Evolutionary conservation across 345 rosid species (phyloP), one percentile per base, ranked within the genome.

Genomic region (Eucalyptus albens): DNA sequence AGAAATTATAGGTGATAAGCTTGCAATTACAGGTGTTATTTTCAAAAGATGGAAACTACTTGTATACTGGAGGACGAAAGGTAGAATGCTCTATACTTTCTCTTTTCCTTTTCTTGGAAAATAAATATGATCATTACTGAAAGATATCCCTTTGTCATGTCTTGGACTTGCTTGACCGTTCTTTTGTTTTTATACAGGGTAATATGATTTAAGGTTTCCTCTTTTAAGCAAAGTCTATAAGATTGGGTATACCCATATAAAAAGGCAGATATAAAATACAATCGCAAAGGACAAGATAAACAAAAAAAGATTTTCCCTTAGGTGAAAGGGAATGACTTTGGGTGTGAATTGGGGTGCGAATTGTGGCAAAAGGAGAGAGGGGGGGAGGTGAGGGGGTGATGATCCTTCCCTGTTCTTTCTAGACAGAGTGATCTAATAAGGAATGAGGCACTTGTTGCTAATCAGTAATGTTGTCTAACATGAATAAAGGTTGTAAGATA

Each of bases 21-120:
- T 89, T 90, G 88, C 89, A 62, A 88, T 87, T 93, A 90, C 94
- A 98, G 99, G 96, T 98, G 62, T 95, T 95, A 77, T 98, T 98
- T 94, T 98, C 99, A 24, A 96, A 94, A 92, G 99, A 98, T 92
- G 99, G 99, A 88, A 97, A 96, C 91, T 97, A 97, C 92, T 93
- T 98, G 80, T 98, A 96, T 87, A 94, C 98, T 11, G 99, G 99
- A 91, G 99, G 96, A 62, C 94, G 99, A 65, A 97, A 97, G 99
- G 99, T 97, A 93, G 88, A 47, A 29, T 87, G n/a, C 45, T 89
- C 22, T 88, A 24, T 24, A n/a, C 45, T 55, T 67, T 87, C 60
- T 33, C 67, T 55, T 15, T 88, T 77, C 47, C 47, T 21, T 37
- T 19, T 77, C 27, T 77, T 37, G 44, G 42, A 33, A 33, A 72